Base-by-base conservation (phyloP, 2,329 filamentous ascomycete species). In the Fusarium pininemorale region DNA sequence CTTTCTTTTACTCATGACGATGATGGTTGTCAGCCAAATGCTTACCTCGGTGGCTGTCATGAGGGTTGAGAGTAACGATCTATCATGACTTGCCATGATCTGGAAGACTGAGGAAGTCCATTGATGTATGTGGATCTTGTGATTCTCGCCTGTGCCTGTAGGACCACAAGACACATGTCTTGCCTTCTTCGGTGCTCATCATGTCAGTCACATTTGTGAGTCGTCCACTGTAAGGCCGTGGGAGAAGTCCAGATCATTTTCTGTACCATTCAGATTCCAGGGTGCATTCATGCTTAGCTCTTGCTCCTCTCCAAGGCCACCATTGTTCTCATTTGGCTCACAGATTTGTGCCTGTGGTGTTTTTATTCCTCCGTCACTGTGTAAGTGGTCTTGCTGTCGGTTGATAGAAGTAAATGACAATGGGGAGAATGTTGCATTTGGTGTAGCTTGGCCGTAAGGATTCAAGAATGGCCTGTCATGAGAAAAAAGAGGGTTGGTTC, bases 401-500 rank as follows among this genome's bases (percentile, higher is more conserved):
- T 80, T 82, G 35, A 81, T 73, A 14, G 81, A 72, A 16, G 79
- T 78, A 61, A 83, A 82, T 10, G 75, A 73, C 26, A 82, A 67
- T 1, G 78, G 78, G 20, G 78, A 72, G 22, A 80, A 64, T 15
- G 75, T 55, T 28, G 75, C 67, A 37, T 60, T 72, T 11, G 74
- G 55, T 7, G 75, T 71, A 41, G 75, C 57, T 44, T 79, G 75
- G 44, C 66, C 75, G 35, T 76, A 80, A 11, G 80, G 57, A 42
- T 70, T 75, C 47, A 81, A 65, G 24, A 82, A 79, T 26, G 78
- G 38, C n/a, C 77, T 75, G 14, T 82, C 81, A 26, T 81, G 80
- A 20, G 78, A 69, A 44, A 82, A 79, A 26, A 83, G 75, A 16
- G 82, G 80, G 39, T 83, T 83, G 3, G 75, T 70, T 50, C 79